Base-by-base conservation (phyloP, 805 yeast genomes). In the Cephaloascus albidus region DNA sequence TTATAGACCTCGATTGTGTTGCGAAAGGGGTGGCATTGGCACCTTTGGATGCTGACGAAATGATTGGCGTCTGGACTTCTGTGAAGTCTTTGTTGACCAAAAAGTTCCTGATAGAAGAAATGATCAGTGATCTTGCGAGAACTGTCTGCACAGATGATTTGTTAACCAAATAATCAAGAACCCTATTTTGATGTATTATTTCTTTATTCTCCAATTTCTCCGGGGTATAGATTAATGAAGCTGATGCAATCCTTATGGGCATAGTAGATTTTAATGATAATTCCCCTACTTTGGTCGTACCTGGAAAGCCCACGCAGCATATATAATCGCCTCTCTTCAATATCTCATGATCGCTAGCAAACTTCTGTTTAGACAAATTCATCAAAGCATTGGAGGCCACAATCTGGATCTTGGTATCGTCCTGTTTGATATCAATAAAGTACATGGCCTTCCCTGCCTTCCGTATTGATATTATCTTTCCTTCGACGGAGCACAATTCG, bases 21-120 rank as follows among this genome's bases (percentile, higher is more conserved):
- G 51, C 52, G 49, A 93, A 93, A 0, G 97, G 96, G n/a, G 73
- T 72, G 0, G 98, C 97, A 49, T 80, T 78, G 4, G 99, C 98
- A 2, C 98, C 98, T 15, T 87, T 85, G 0, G 88, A 76, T 27
- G 66, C 62, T 2, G 80, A 78, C 0, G 87, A 74, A 10, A 93
- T 58, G 1, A 88, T 74, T 0, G 99, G 99, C 0, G 99, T 93
- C 38, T 81, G 84, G 0, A 93, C 95, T 55, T 88, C 96, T 3
- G 85, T 44, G 47, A 88, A 93, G 1, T 65, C 76, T 18, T 63
- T 59, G 0, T 52, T 48, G 33, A 68, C 65, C 17, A 90, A 68
- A 48, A 75, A 88, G 1, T 52, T 45, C 18, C 96, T 61, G 3
- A 90, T 63, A 2, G 69, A 54, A 10, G 65, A 63, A 2, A 81